These are phyloP conservation scores for Beta macrorhiza DNA, from an alignment of 179 eudicot species.

Conservation along the genomic window DNA sequence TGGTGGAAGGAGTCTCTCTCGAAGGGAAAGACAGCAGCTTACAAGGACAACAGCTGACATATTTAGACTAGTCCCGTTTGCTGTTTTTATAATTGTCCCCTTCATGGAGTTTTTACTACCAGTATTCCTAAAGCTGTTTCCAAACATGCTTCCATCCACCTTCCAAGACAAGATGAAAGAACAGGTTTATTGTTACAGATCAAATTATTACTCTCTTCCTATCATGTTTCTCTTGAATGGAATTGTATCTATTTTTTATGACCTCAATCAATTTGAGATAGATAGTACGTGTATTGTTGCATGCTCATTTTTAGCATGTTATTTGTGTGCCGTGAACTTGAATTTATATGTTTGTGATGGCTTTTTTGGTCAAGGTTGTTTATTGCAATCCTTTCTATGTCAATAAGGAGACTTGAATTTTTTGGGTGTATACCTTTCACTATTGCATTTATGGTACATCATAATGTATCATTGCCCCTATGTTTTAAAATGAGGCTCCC, in stretches of 20 bases:
- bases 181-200: constrained; percentile 49
- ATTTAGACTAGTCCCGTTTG: constrained; percentile 89
- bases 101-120: constrained; percentile 96
- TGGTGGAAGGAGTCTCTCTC: constrained; percentile 76
- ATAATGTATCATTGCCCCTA: neutral
- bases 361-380: neutral
- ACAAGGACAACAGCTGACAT: constrained; percentile 94
- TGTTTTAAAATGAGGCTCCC: neutral
- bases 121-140: constrained; percentile 76
- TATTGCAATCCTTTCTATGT: neutral
- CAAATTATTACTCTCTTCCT: neutral
- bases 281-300: neutral
- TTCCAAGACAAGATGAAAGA: constrained; percentile 97
- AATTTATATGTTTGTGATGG: neutral
- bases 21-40: constrained; percentile 94
- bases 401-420: neutral
- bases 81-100: constrained; percentile 83
- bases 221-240: neutral
- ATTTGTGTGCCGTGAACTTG: neutral
- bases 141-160: constrained; percentile 93
- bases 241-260: neutral
- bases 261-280: neutral
- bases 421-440: neutral
- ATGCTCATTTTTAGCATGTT: neutral
- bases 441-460: neutral